Evolutionary conservation across 139 green algal genomes (phyloP).

Genomic region (Bryopsis sp.): DNA sequence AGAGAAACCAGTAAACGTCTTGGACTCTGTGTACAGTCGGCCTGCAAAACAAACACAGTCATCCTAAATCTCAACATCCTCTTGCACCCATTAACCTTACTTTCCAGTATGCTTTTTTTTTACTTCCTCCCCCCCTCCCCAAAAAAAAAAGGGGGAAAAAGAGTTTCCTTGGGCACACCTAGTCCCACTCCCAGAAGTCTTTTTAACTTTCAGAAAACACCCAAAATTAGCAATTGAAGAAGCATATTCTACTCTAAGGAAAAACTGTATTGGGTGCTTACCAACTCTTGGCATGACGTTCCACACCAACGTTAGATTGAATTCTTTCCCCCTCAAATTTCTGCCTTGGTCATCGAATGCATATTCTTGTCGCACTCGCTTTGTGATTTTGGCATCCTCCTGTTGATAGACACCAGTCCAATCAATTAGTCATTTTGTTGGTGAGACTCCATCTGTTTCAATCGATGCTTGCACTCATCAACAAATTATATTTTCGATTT

Average conservation of each 20-base stretch:
- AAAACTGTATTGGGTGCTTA: conserved; percentile 6
- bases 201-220: too few species aligned
- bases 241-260: too few species aligned
- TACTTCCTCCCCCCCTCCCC: too few species aligned
- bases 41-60: too few species aligned
- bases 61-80: too few species aligned
- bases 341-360: conserved; percentile 53
- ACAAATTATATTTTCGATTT: too few species aligned
- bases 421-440: not conserved
- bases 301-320: conserved; percentile 75
- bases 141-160: too few species aligned
- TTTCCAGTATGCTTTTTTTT: too few species aligned
- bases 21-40: conserved; percentile 12
- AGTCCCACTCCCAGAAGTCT: not conserved
- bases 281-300: conserved; percentile 77
- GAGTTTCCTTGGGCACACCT: too few species aligned
- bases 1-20: conserved; percentile 9
- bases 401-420: conserved; percentile 15
- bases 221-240: too few species aligned
- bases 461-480: not conserved
- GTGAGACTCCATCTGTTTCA: not conserved
- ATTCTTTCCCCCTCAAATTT: conserved; percentile 31
- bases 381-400: conserved; percentile 36
- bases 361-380: conserved; percentile 54
- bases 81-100: too few species aligned